phyloP scores from a whole-genome alignment of 192 early-diverging fungal genomes.

The Coemansia asiatica region DNA sequence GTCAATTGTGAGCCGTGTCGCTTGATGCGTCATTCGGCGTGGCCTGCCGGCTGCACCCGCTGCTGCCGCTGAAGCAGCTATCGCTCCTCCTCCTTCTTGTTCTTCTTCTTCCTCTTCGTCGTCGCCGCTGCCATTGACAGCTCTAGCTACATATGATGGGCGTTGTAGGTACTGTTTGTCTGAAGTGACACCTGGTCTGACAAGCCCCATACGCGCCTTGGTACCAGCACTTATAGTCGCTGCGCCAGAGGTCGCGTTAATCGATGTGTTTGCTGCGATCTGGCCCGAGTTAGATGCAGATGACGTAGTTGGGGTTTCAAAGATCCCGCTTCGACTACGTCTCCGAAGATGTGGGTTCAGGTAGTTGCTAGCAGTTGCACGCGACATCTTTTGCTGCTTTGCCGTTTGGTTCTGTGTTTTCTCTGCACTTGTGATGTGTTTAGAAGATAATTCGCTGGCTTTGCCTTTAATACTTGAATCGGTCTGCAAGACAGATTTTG shows the following conservation, averaged over 20 bases:
- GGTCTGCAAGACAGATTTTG: background rate
- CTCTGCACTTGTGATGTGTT: background rate
- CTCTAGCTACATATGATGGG: conserved; percentile 9
- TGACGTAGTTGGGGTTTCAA: conserved; percentile 26
- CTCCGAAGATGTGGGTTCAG: conserved; percentile 48
- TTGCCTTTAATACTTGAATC: background rate
- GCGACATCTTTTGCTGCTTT: conserved; percentile 30
- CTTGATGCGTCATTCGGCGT: conserved; percentile 54
- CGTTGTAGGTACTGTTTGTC: conserved; percentile 32
- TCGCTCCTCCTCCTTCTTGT: conserved; percentile 18
- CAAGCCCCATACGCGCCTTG: conserved; percentile 22
- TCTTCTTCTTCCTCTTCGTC: conserved; percentile 31
- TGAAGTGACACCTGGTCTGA: conserved; percentile 19
- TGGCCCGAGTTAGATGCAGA: conserved; percentile 13
- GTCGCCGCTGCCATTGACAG: conserved; percentile 13
- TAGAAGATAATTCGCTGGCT: background rate
- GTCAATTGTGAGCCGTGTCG: conserved; percentile 44
- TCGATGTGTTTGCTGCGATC: background rate
- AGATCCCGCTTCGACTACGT: conserved; percentile 51
- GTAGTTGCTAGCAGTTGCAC: conserved; percentile 53
- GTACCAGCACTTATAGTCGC: conserved; percentile 45
- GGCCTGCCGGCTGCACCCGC: conserved; percentile 45
- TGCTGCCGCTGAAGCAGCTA: conserved; percentile 43
- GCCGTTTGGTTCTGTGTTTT: conserved; percentile 14
- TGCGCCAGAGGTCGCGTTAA: conserved; percentile 17